phyloP scores from a whole-genome alignment of 768 basidiomycete genomes.

The Daedaleopsis sinensis region DNA sequence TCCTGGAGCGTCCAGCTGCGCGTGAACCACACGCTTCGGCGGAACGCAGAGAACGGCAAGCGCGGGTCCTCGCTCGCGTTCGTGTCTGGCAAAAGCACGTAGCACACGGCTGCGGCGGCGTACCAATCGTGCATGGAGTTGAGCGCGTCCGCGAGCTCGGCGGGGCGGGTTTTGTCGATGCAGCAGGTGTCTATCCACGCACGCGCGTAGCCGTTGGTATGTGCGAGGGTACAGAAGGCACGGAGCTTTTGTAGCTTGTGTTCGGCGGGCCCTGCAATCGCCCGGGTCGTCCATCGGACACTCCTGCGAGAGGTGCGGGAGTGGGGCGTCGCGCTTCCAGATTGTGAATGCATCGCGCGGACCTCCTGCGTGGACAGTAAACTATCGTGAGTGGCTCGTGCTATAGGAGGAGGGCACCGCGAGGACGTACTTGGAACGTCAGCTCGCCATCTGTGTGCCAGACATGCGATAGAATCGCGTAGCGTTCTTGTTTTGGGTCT shows the following conservation, averaged over 20 bases:
- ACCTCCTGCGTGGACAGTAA: neutral
- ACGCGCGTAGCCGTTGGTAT: neutral
- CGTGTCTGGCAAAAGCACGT: slow-evolving; percentile 12
- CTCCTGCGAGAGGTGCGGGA: no score
- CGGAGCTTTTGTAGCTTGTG: neutral
- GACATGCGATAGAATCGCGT: slow-evolving; percentile 20
- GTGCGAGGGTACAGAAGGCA: slow-evolving; percentile 6
- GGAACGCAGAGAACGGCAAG: neutral
- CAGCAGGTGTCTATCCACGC: slow-evolving; percentile 17
- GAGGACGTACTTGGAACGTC: slow-evolving; percentile 3
- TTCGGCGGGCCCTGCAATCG: no score
- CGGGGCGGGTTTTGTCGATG: slow-evolving; percentile 14
- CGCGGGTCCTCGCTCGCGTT: slow-evolving; percentile 5
- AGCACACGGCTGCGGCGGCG: slow-evolving; percentile 10
- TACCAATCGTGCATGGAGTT: slow-evolving; percentile 14
- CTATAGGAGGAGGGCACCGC: neutral
- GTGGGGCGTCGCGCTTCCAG: no score
- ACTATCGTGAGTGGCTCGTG: neutral
- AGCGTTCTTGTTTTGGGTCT: neutral
- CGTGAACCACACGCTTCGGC: slow-evolving; percentile 6
- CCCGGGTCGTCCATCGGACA: no score
- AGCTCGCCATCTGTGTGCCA: slow-evolving; percentile 9
- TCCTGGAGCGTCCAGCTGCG: slow-evolving; percentile 18
- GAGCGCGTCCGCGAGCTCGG: slow-evolving; percentile 17
- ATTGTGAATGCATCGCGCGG: neutral